Evolutionary conservation across 2,329 filamentous ascomycete species (phyloP).

Genomic region (Westerdykella sp.): DNA sequence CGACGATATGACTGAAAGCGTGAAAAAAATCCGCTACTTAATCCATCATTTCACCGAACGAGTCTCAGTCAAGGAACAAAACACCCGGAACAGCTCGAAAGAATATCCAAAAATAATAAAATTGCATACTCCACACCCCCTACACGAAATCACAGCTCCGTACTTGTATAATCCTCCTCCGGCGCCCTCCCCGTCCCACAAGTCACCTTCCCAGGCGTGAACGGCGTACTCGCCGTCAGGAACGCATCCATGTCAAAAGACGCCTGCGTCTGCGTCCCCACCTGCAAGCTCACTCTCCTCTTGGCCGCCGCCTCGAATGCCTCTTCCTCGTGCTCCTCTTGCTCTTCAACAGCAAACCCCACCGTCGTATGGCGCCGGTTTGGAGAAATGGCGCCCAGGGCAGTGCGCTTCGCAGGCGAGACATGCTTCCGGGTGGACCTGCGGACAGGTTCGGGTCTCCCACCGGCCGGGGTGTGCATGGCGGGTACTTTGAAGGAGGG

Average conservation of each 20-base stretch:
- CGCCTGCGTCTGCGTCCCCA: conserved; percentile 14
- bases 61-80: too few relatives aligned
- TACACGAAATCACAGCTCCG: too few relatives aligned
- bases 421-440: conserved; percentile 12
- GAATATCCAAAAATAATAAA: too few relatives aligned
- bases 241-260: conserved; percentile 38
- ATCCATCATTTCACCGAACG: too few relatives aligned
- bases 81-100: too few relatives aligned
- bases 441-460: conserved; percentile 9
- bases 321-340: conserved; percentile 8
- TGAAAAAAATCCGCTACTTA: too few relatives aligned
- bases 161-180: conserved; percentile 14
- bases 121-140: too few relatives aligned
- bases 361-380: conserved; percentile 28
- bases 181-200: conserved; percentile 17
- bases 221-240: conserved; percentile 33
- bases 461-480: conserved; percentile 23
- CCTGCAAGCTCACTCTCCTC: conserved; percentile 16
- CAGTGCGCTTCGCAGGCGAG: conserved; percentile 21
- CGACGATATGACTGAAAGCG: too few relatives aligned
- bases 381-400: conserved; percentile 29
- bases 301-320: conserved; percentile 6
- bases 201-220: conserved; percentile 22
- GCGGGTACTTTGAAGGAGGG: conserved; percentile 25
- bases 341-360: conserved; percentile 15